Evolutionary conservation across 768 basidiomycete genomes (phyloP), one percentile per base, ranked within the genome.

Genomic region (Pleurotus eryngii): DNA sequence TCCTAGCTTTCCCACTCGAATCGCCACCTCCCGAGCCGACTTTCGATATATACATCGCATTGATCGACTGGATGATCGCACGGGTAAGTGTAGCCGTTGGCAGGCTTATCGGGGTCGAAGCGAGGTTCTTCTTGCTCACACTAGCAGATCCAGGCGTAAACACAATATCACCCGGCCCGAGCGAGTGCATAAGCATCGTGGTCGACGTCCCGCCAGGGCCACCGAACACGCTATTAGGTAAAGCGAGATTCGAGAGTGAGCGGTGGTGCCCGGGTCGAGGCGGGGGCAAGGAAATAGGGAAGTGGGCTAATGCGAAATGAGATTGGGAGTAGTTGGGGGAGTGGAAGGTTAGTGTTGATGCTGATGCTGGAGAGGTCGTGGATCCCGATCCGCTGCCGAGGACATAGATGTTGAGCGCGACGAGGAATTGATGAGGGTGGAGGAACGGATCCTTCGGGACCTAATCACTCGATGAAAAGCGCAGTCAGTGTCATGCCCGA

Each of bases 391-490:
- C 51, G 42, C 37, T 54, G 17, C 51, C 51, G 14, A 70, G 65
- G 26, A 70, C 50, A 57, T 77, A 78, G 15, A 71, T 66, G 46
- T 63, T 67, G 5, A 92, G 72, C 1, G 81, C 79, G 22, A 72
- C 68, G 18, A 79, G 64, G 59, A 93, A 87, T 7, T 72, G 72
- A 40, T 80, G 67, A 0, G 89, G 88, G 57, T 90, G 81, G 46
- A 89, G 72, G 65, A 94, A 92, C 1, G 92, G 91, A 67, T 93
- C 92, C 67, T 85, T 86, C 2, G 90, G 87, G 38, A 86, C 72
- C 51, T 54, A 26, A n/a, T 9, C 30, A 35, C 11, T 35, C 30
- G 30, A 45, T 48, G 20, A 35, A 15, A 12, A n/a, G 24, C 18
- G 12, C 15, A 50, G 15, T 50, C 11, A 24, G 27, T 50, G 2